These are phyloP conservation scores for Sporopachydermia lactativora DNA, from an alignment of 805 yeast species.

Conservation along the genomic window DNA sequence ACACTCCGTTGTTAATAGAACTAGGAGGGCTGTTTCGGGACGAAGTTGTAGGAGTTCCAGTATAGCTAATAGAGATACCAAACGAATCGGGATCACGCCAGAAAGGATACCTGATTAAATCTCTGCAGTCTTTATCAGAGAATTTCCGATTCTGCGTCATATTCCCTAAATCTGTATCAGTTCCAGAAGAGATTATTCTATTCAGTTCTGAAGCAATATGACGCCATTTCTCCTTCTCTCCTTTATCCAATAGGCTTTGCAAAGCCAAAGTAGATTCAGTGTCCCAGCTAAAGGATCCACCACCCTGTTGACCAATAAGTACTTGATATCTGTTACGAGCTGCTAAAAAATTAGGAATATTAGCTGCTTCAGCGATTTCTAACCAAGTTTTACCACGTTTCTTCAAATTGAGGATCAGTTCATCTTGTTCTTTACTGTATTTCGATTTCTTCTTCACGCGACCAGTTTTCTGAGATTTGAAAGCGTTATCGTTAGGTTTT, in stretches of 20 bases:
- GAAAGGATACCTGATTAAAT: slow-evolving; percentile 37
- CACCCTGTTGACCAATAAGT: slow-evolving; percentile 72
- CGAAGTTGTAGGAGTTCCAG: no score
- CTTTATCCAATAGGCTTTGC: slow-evolving; percentile 45
- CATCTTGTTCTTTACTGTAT: slow-evolving; percentile 56
- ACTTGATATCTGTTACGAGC: slow-evolving; percentile 73
- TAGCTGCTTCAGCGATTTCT: slow-evolving; percentile 52
- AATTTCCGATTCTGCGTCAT: slow-evolving; percentile 32
- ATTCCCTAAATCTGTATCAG: neutral
- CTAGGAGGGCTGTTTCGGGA: no score
- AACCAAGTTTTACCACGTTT: slow-evolving; percentile 55
- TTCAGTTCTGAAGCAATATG: slow-evolving; percentile 48
- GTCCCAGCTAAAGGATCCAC: slow-evolving; percentile 52
- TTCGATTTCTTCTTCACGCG: slow-evolving; percentile 52
- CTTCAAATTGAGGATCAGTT: slow-evolving; percentile 45
- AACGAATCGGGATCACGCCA: slow-evolving; percentile 40
- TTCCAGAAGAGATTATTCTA: slow-evolving; percentile 19
- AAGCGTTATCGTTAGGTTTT: slow-evolving; percentile 28
- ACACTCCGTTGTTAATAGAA: no score
- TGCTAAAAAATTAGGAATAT: slow-evolving; percentile 53
- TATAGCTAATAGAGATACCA: slow-evolving; percentile 37
- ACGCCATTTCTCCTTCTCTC: slow-evolving; percentile 58
- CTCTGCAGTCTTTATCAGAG: slow-evolving; percentile 40
- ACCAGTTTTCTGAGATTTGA: slow-evolving; percentile 28
- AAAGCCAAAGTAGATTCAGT: slow-evolving; percentile 37